Evolutionary conservation across 2,329 filamentous ascomycete species (phyloP), one percentile per base, ranked within the genome.

Genomic region (Chaetoscypha palmicola): DNA sequence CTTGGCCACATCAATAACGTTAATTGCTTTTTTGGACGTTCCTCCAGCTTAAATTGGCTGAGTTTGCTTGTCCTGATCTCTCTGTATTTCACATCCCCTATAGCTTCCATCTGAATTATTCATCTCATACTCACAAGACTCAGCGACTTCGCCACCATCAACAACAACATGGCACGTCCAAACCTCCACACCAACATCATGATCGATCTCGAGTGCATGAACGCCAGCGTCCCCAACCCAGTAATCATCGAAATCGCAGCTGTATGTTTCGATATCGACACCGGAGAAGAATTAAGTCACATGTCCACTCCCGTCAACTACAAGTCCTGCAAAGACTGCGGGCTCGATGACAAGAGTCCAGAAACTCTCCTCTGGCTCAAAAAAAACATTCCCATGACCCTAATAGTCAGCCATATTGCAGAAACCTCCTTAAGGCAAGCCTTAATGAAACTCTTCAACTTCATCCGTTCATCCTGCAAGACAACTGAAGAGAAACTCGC

Each of bases 171-270:
- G 49, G 12, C 14, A 24, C 14, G 24, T 5, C 22, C 33, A 10
- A 34, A 51, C 19, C 22, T 45, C 16, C 40, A 53, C 22, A 47
- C 51, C 21, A 51, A 54, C 31, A 54, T 54, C 17, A 54, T 54
- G 51, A 43, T 54, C 14, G 51, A 54, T 33, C 34, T 54, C 10
- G 51, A 54, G 32, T 47, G 45, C 22, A 40, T 44, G 8, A 30
- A 23, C 10, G 36, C 43, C 7, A 8, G 38, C 9, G 12, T 30
- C 16, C n/a, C 24, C 11, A 52, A 54, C 34, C 51, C 51, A 12
- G 44, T 45, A 1, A 40, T 54, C 2, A 23, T 54, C 17, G 46
- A 52, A 20, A 24, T 54, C 3, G 49, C 43, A 17, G 51, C 51
- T 2, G 42, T 54, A 4, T 32, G 50, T 34, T 54, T 54, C 20